These are phyloP conservation scores for Dactylellina haptotyla DNA, from an alignment of 2,329 filamentous ascomycete genomes.

Conservation along the genomic window DNA sequence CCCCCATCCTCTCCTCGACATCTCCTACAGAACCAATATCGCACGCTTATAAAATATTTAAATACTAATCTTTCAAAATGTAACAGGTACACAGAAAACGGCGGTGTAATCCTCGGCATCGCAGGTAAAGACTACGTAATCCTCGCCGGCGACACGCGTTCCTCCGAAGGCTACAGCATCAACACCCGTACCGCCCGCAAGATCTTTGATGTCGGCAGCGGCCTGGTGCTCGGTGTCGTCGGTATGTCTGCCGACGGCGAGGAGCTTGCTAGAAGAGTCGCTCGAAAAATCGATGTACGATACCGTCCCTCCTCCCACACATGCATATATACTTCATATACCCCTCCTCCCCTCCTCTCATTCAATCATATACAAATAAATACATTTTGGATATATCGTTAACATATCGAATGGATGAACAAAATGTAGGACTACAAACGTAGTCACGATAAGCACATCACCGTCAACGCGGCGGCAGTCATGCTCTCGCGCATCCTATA, in stretches of 20 bases:
- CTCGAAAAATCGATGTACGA: conserved; percentile 58
- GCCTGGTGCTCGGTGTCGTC: conserved; percentile 91
- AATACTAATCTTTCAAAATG: conserved; percentile 21
- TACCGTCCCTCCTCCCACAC: not conserved
- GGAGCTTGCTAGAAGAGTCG: conserved; percentile 70
- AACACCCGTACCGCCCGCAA: conserved; percentile 96
- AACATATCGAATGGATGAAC: not conserved
- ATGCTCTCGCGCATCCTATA: conserved; percentile 95
- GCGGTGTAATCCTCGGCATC: conserved; percentile 94
- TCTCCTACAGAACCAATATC: not conserved
- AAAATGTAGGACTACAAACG: conserved; percentile 58
- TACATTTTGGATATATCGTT: not conserved
- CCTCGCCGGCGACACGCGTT: conserved; percentile 95
- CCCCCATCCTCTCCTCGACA: not conserved
- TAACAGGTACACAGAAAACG: conserved; percentile 92
- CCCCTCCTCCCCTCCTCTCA: not conserved
- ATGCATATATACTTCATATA: not conserved
- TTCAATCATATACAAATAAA: not conserved
- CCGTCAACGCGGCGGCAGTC: conserved; percentile 91
- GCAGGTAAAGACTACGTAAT: conserved; percentile 93
- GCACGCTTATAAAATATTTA: not conserved
- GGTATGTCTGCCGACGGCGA: conserved; percentile 95
- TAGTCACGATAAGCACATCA: conserved; percentile 78
- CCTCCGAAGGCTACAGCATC: conserved; percentile 97
- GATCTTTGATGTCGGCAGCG: conserved; percentile 95